phyloP scores from a whole-genome alignment of 805 yeast genomes.

The Candida railenensis region DNA sequence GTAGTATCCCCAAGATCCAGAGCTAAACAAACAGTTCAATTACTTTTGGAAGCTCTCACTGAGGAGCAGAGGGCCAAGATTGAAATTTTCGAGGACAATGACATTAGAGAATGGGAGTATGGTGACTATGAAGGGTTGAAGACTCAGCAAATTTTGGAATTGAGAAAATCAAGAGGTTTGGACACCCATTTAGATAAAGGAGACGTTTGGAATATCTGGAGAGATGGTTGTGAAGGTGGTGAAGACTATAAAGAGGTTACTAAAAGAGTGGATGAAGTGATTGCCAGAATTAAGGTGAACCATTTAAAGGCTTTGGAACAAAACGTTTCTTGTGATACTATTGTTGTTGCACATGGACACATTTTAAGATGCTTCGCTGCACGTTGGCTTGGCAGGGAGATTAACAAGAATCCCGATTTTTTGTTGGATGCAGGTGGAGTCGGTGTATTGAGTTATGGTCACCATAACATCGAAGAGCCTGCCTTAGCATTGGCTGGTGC shows the following conservation, averaged over 20 bases:
- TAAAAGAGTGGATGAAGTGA: slow-evolving; percentile 67
- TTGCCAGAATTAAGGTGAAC: slow-evolving; percentile 58
- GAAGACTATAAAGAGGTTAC: slow-evolving; percentile 69
- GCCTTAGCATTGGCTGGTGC: slow-evolving; percentile 85
- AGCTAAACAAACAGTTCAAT: slow-evolving; percentile 71
- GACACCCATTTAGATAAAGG: slow-evolving; percentile 26
- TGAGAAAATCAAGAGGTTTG: slow-evolving; percentile 61
- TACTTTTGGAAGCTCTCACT: slow-evolving; percentile 53
- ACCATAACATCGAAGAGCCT: slow-evolving; percentile 80
- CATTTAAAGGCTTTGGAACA: slow-evolving; percentile 55
- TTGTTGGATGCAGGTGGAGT: slow-evolving; percentile 94
- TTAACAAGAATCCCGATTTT: slow-evolving; percentile 70
- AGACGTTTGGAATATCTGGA: slow-evolving; percentile 75
- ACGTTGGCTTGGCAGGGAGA: slow-evolving; percentile 72
- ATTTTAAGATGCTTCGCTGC: slow-evolving; percentile 86
- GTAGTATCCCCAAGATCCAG: slow-evolving; percentile 80
- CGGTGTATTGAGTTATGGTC: slow-evolving; percentile 89
- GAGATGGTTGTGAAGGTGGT: slow-evolving; percentile 91
- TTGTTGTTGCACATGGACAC: slow-evolving; percentile 93
- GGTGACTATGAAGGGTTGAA: slow-evolving; percentile 91
- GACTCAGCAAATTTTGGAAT: slow-evolving; percentile 62
- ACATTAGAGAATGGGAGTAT: slow-evolving; percentile 92
- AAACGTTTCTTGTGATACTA: slow-evolving; percentile 62
- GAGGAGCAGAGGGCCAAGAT: slow-evolving; percentile 42
- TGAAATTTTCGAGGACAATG: slow-evolving; percentile 49